Evolutionary conservation across 164 flowering plant genomes (phyloP).

Genomic region (Hamamelis virginiana): DNA sequence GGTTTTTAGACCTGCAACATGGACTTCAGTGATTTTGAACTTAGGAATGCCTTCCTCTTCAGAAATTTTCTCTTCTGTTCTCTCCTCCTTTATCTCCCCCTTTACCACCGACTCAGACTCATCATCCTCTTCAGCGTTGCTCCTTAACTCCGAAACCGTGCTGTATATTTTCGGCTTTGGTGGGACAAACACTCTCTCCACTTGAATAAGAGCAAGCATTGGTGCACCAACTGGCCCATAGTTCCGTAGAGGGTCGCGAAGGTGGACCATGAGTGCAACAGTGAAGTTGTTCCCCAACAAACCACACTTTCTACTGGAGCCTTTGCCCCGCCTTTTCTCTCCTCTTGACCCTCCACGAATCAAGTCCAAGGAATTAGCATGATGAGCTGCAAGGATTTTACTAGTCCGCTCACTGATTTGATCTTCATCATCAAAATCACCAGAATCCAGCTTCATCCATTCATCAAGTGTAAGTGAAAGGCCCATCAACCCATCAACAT

Average conservation of each 20-base stretch:
- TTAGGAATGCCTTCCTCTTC: constrained; percentile 55
- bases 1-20: constrained; percentile 53
- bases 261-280: constrained; percentile 89
- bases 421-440: constrained; percentile 71
- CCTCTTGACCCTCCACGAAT: constrained; percentile 52
- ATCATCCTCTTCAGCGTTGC: constrained; percentile 45
- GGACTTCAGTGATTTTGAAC: constrained; percentile 59
- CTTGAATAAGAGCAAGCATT: constrained; percentile 93
- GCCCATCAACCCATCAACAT: constrained; percentile 81
- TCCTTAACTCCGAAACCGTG: constrained; percentile 46
- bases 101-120: constrained; percentile 27
- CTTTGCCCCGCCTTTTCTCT: constrained; percentile 50
- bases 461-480: constrained; percentile 87
- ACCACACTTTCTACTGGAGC: constrained; percentile 63
- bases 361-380: constrained; percentile 53
- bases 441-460: constrained; percentile 91
- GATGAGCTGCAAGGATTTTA: constrained; percentile 86
- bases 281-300: constrained; percentile 88
- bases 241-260: constrained; percentile 89
- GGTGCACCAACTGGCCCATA: constrained; percentile 94
- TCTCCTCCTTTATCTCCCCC: constrained; percentile 26
- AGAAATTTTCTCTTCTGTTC: constrained; percentile 30
- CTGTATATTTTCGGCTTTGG: constrained; percentile 77
- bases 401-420: constrained; percentile 64
- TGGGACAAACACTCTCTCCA: constrained; percentile 80